Conservation (phyloP, 1,139 yeast species). For the Pichia sp. region DNA sequence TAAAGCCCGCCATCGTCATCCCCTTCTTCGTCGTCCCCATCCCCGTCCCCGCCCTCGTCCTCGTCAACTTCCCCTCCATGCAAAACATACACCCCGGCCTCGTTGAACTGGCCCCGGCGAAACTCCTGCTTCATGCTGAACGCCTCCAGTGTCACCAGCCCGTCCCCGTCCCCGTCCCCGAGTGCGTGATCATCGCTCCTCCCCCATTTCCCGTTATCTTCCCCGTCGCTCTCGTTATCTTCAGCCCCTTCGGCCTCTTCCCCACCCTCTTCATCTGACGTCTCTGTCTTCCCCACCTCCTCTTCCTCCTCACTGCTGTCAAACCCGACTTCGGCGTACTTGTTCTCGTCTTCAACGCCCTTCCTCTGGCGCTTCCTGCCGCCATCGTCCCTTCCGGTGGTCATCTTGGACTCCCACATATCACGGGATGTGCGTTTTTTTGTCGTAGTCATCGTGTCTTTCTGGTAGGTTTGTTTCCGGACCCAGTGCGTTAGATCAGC, state of each 20-base stretch:
- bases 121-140: constrained; percentile 57
- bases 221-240: constrained; percentile 22
- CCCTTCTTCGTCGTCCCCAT: constrained; percentile 34
- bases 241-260: constrained; percentile 35
- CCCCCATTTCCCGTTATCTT: background rate
- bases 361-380: too few species aligned
- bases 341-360: too few species aligned
- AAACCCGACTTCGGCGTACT: too few species aligned
- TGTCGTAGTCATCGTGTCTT: background rate
- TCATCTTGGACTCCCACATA: too few species aligned
- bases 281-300: constrained; percentile 37
- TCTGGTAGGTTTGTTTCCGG: background rate
- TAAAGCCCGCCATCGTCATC: constrained; percentile 40
- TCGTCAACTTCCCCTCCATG: too few species aligned
- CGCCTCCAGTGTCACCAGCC: constrained; percentile 44
- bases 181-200: background rate
- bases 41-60: constrained; percentile 35
- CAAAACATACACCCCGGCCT: constrained; percentile 56
- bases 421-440: background rate
- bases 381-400: too few species aligned
- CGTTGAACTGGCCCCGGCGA: constrained; percentile 59
- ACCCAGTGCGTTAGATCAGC: too few species aligned
- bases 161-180: background rate
- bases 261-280: constrained; percentile 29
- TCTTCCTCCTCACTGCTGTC: constrained; percentile 26